Conservation (phyloP, 2,329 filamentous ascomycete genomes). For the Sordariomycetes sp. region DNA sequence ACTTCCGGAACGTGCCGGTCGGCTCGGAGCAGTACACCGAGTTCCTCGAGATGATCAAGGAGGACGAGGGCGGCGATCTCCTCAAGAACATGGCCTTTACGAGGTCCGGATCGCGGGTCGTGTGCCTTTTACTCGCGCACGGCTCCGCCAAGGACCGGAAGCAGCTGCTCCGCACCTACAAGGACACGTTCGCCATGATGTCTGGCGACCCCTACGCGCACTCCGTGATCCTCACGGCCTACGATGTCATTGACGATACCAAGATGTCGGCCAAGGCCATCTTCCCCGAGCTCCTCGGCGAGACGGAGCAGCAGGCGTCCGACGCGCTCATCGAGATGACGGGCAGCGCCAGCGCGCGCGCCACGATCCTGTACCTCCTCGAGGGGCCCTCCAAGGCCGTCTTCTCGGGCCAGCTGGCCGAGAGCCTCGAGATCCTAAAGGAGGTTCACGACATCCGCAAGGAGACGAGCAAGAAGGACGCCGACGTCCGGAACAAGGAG, state of each 20-base stretch:
- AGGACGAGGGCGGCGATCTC: constrained; percentile 80
- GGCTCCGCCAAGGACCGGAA: constrained; percentile 89
- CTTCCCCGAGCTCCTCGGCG: constrained; percentile 73
- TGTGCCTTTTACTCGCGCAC: constrained; percentile 70
- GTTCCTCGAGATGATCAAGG: constrained; percentile 82
- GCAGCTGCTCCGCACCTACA: constrained; percentile 75
- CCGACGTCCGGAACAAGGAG: constrained; percentile 61
- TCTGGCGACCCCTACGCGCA: constrained; percentile 70
- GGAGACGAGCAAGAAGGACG: constrained; percentile 86
- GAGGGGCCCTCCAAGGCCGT: constrained; percentile 49
- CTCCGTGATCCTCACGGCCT: constrained; percentile 68
- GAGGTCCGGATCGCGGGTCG: constrained; percentile 69
- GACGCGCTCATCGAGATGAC: constrained; percentile 52
- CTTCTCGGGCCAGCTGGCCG: constrained; percentile 47
- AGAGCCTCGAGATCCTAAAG: constrained; percentile 56
- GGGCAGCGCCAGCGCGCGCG: constrained; percentile 51
- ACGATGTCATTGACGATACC: constrained; percentile 90
- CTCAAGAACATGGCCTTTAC: constrained; percentile 96
- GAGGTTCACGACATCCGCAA: constrained; percentile 70
- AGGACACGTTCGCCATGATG: constrained; percentile 78
- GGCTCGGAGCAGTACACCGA: constrained; percentile 74
- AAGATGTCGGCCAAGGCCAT: constrained; percentile 77
- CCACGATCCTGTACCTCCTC: constrained; percentile 70
- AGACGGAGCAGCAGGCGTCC: constrained; percentile 46
- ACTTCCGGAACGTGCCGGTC: constrained; percentile 67